These are phyloP conservation scores for Albifimbria verrucaria DNA, from an alignment of 2,329 filamentous ascomycete genomes.

Conservation along the genomic window DNA sequence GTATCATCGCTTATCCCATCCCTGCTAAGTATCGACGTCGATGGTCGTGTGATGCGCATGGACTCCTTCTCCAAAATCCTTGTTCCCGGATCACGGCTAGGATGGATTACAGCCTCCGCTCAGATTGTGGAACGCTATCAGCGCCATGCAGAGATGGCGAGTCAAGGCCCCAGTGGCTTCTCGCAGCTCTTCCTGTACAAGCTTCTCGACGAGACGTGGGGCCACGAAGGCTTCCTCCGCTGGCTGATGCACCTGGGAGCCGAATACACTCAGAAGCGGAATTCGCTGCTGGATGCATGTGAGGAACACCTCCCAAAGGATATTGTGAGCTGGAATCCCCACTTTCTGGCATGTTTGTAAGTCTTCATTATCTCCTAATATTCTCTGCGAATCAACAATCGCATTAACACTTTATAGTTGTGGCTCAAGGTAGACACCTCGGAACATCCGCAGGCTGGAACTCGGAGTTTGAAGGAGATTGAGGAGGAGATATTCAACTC, in stretches of 20 bases:
- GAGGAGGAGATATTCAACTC: constrained; percentile 85
- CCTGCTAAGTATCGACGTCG: constrained; percentile 74
- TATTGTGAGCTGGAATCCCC: constrained; percentile 79
- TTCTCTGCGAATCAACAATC: neutral
- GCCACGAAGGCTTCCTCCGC: constrained; percentile 81
- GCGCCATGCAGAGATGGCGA: constrained; percentile 77
- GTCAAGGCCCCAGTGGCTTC: constrained; percentile 82
- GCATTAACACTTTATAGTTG: constrained; percentile 40
- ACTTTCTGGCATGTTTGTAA: constrained; percentile 89
- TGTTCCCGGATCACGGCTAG: constrained; percentile 74
- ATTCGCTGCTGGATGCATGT: constrained; percentile 76
- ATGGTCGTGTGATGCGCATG: constrained; percentile 84
- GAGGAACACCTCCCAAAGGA: constrained; percentile 71
- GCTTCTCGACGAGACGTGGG: constrained; percentile 90
- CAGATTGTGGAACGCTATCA: constrained; percentile 81
- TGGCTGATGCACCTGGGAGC: constrained; percentile 83
- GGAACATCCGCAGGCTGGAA: constrained; percentile 58
- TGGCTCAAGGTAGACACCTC: constrained; percentile 70
- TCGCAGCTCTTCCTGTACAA: constrained; percentile 83
- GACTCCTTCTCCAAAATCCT: constrained; percentile 94
- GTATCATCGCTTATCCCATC: constrained; percentile 61
- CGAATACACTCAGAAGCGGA: constrained; percentile 76
- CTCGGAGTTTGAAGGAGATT: constrained; percentile 58
- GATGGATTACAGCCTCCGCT: constrained; percentile 86
- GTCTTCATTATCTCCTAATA: constrained; percentile 30